These are phyloP conservation scores for Leccinum arenicola DNA, from an alignment of 768 basidiomycete species.

Conservation along the genomic window DNA sequence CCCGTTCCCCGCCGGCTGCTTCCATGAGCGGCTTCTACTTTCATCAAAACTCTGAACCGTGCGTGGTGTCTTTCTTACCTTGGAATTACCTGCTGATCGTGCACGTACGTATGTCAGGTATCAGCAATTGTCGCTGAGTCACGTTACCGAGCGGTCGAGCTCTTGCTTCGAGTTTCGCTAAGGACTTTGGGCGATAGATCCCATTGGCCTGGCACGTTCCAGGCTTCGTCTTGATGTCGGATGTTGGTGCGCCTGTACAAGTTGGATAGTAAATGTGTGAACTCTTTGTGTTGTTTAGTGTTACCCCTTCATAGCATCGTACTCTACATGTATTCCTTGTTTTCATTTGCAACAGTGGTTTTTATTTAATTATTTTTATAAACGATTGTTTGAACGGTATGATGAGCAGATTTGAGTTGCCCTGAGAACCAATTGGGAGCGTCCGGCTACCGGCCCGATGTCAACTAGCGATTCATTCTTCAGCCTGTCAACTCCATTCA, in stretches of 20 bases:
- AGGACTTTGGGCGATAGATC: constrained; percentile 22
- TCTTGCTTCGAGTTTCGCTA: constrained; percentile 87
- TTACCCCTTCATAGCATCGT: constrained; percentile 22
- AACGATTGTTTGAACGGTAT: not conserved
- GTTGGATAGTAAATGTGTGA: constrained; percentile 16
- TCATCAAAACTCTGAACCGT: constrained; percentile 92
- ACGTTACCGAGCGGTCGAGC: constrained; percentile 70
- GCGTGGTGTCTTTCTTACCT: constrained; percentile 35
- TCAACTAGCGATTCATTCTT: not conserved
- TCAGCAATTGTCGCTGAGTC: constrained; percentile 81
- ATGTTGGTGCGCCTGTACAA: constrained; percentile 1
- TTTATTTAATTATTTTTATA: not conserved
- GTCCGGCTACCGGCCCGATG: not conserved
- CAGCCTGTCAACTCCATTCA: not conserved
- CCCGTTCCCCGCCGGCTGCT: constrained; percentile 50
- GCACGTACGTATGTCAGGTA: constrained; percentile 49
- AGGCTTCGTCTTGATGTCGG: constrained; percentile 4
- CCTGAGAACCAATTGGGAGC: not conserved
- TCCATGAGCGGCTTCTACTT: constrained; percentile 92
- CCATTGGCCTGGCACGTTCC: not conserved
- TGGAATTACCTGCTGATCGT: constrained; percentile 7
- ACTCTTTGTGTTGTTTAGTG: constrained; percentile 15
- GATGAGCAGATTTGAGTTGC: not conserved
- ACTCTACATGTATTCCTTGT: constrained; percentile 15
- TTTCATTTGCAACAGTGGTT: not conserved